These are phyloP conservation scores for Solanum tarijense DNA, from an alignment of 257 asterid genomes.

Conservation along the genomic window DNA sequence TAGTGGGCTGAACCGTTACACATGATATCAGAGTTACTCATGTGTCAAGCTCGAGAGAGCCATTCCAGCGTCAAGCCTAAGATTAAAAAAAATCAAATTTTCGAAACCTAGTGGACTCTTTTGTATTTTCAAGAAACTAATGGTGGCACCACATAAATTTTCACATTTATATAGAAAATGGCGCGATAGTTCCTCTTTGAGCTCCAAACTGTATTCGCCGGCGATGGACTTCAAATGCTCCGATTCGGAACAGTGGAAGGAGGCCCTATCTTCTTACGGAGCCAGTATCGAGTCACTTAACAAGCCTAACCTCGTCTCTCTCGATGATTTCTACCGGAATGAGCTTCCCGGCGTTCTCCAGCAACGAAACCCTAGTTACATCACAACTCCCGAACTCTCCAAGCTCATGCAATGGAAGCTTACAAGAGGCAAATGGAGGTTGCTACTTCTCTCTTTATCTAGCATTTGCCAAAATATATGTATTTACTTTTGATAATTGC, in stretches of 20 bases:
- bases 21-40: neutral
- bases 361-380: slow-evolving; percentile 51
- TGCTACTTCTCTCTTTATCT: neutral
- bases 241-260: slow-evolving; percentile 40
- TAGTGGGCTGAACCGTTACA: accelerated
- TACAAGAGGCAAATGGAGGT: slow-evolving; percentile 74
- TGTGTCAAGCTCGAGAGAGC: neutral
- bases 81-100: neutral
- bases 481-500: neutral
- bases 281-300: slow-evolving; percentile 24
- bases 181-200: neutral
- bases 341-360: slow-evolving; percentile 60
- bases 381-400: slow-evolving; percentile 55
- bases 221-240: slow-evolving; percentile 43
- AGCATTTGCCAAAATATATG: neutral
- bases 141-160: neutral
- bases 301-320: slow-evolving; percentile 54
- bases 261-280: slow-evolving; percentile 46
- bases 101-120: neutral
- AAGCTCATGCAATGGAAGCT: slow-evolving; percentile 89
- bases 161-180: neutral
- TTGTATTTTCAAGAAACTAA: neutral
- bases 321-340: slow-evolving; percentile 68
- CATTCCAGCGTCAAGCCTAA: neutral
- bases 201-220: neutral